Conservation (phyloP, 768 basidiomycete genomes). For the Xerocomellus amylosporus region DNA sequence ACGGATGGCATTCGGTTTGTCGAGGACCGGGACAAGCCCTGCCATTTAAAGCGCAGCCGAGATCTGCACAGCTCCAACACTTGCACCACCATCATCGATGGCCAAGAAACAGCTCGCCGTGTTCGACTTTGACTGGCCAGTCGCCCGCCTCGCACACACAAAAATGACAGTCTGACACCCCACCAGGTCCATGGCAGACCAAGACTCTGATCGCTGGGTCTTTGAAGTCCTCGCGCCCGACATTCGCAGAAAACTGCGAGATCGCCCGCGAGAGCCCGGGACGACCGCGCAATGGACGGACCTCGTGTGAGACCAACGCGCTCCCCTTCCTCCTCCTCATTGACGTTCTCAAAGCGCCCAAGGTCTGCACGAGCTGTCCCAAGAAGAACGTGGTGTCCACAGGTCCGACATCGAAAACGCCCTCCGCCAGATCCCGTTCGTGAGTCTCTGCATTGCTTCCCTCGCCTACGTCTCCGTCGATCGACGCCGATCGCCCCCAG, state of each 20-base stretch:
- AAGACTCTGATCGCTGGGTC: slow-evolving; percentile 94
- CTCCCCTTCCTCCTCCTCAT: not conserved
- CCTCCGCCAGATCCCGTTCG: slow-evolving; percentile 82
- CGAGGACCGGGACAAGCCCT: too few relatives aligned
- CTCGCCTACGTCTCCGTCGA: too few relatives aligned
- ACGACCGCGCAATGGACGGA: slow-evolving; percentile 85
- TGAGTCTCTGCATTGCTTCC: slow-evolving; percentile 36
- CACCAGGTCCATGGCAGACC: slow-evolving; percentile 83
- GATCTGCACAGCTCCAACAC: too few relatives aligned
- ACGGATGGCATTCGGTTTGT: slow-evolving; percentile 52
- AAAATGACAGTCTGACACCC: not conserved
- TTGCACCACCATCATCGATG: not conserved
- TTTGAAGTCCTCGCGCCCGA: slow-evolving; percentile 85
- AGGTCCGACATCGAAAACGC: slow-evolving; percentile 74
- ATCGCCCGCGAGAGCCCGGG: too few relatives aligned
- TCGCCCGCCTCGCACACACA: not conserved
- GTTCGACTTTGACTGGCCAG: slow-evolving; percentile 95
- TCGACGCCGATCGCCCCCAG: slow-evolving; percentile 38
- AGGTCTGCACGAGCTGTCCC: slow-evolving; percentile 59
- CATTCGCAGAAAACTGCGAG: slow-evolving; percentile 71
- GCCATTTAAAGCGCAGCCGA: too few relatives aligned
- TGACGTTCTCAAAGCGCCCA: slow-evolving; percentile 45
- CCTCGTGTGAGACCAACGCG: slow-evolving; percentile 63
- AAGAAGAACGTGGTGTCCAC: slow-evolving; percentile 61
- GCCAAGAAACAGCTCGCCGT: slow-evolving; percentile 72